Evolutionary conservation across 257 asterid species (phyloP).

Genomic region (Fraxinus excelsior): DNA sequence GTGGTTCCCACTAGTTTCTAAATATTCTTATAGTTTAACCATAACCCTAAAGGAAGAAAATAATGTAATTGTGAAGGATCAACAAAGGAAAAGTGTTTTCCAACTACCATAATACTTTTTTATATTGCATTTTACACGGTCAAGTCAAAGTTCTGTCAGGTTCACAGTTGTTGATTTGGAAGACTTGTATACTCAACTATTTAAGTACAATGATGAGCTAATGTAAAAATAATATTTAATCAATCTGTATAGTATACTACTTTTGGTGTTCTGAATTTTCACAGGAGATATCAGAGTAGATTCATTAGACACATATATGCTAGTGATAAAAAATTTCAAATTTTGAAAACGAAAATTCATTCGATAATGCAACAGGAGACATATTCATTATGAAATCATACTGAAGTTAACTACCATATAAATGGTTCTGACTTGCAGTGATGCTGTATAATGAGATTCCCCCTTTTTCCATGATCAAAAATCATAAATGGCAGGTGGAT

Average conservation of each 20-base stretch:
- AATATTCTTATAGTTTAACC: too few species aligned
- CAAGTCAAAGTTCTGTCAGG: too few species aligned
- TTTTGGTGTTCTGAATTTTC: too few species aligned
- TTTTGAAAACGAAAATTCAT: background rate
- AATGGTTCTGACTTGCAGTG: background rate
- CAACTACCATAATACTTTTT: too few species aligned
- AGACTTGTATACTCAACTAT: too few species aligned
- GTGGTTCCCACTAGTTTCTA: too few species aligned
- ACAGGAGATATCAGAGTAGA: background rate
- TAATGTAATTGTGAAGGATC: too few species aligned
- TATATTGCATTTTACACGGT: too few species aligned
- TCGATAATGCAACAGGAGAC: background rate
- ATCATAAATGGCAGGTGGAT: background rate
- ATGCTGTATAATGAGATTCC: background rate
- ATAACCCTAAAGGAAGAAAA: too few species aligned
- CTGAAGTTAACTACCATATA: background rate
- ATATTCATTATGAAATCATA: background rate
- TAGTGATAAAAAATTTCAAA: background rate
- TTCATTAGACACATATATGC: background rate
- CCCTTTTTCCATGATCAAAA: slow-evolving; percentile 13
- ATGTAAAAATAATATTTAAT: background rate
- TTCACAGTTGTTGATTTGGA: too few species aligned
- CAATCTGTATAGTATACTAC: background rate
- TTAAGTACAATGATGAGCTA: background rate
- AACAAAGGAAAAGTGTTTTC: too few species aligned